Conservation (phyloP, 2,329 filamentous ascomycete species). For the Xylaria sp. region DNA sequence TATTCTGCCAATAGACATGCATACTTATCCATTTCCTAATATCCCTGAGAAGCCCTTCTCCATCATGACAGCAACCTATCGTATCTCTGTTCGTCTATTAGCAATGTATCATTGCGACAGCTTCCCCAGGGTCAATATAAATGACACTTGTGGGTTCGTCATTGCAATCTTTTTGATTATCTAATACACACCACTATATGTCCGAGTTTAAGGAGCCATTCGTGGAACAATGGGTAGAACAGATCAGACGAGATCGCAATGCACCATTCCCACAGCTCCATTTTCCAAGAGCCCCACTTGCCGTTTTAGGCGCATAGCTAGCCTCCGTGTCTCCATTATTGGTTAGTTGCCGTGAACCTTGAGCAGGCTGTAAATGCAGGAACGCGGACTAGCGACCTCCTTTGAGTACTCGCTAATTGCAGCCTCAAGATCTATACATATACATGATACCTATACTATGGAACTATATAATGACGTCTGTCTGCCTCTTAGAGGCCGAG, state of each 20-base stretch:
- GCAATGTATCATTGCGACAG: neutral
- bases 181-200: slow-evolving; percentile 6
- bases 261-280: slow-evolving; percentile 21
- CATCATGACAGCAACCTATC: neutral
- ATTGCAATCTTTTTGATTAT: neutral
- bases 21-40: neutral
- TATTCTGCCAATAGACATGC: neutral
- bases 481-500: neutral
- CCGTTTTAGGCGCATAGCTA: slow-evolving; percentile 25
- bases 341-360: slow-evolving; percentile 29
- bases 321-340: slow-evolving; percentile 33
- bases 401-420: slow-evolving; percentile 18
- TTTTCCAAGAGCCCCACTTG: slow-evolving; percentile 22
- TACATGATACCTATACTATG: neutral
- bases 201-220: slow-evolving; percentile 14
- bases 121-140: neutral
- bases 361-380: slow-evolving; percentile 17
- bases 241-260: slow-evolving; percentile 16
- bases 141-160: neutral
- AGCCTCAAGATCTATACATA: neutral
- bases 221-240: slow-evolving; percentile 28
- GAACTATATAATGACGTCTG: slow-evolving; percentile 27
- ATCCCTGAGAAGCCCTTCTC: neutral
- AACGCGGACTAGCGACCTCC: slow-evolving; percentile 32
- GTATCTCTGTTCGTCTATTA: neutral